Percentiles rank a stretch among this genome's conserved stretches.
Conservation (phyloP, 805 yeast genomes). For the baker's yeast (Saccharomyces cerevisiae) region DNA sequence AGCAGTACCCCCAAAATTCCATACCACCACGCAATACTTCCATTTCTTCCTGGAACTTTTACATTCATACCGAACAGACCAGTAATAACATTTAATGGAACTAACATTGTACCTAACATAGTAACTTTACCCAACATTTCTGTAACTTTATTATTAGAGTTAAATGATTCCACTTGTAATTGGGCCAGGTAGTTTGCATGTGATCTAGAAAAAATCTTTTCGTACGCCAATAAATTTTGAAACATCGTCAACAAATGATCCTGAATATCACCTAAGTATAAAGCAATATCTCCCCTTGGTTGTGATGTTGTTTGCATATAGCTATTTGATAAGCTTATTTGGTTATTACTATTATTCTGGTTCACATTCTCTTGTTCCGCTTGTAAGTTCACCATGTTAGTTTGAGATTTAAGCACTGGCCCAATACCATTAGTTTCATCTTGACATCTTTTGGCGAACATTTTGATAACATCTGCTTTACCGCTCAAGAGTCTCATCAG, state of each 20-base stretch:
- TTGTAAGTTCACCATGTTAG: constrained; percentile 28
- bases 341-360: constrained; percentile 4
- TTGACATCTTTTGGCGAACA: constrained; percentile 88
- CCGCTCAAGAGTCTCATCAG: constrained; percentile 77
- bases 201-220: constrained; percentile 80
- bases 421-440: constrained; percentile 41
- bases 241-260: constrained; percentile 93
- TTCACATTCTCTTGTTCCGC: constrained; percentile 3
- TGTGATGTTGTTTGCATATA: constrained; percentile 32
- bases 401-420: constrained; percentile 29
- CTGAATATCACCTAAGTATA: constrained; percentile 86
- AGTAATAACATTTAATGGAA: constrained; percentile 79
- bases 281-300: constrained; percentile 82
- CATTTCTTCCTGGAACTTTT: constrained; percentile 59
- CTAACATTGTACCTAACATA: constrained; percentile 72
- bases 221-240: constrained; percentile 77
- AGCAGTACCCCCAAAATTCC: constrained; percentile 49
- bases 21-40: constrained; percentile 45
- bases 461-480: constrained; percentile 87
- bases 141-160: constrained; percentile 72
- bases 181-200: constrained; percentile 87
- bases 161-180: constrained; percentile 79
- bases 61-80: constrained; percentile 95
- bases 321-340: background rate
- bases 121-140: constrained; percentile 82